Conservation (phyloP, 768 basidiomycete genomes). For the Leucosporidium creatinivorum region DNA sequence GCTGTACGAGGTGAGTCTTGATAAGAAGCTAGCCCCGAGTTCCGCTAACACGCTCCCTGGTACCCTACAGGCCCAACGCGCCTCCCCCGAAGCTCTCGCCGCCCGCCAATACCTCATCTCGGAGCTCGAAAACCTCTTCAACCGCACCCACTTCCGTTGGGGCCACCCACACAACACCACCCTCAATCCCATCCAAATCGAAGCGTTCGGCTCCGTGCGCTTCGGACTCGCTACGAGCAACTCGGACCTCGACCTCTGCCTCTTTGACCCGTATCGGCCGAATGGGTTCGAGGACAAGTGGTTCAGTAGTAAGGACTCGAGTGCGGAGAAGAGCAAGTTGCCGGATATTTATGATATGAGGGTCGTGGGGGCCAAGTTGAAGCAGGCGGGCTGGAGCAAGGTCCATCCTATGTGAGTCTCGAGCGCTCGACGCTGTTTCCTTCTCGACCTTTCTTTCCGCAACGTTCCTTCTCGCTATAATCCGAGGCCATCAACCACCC, state of each 20-base stretch:
- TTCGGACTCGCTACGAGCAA: slow-evolving; percentile 33
- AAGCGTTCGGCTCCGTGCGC: slow-evolving; percentile 32
- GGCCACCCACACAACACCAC: slow-evolving; percentile 21
- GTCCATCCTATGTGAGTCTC: slow-evolving; percentile 11
- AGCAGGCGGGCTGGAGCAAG: slow-evolving; percentile 10
- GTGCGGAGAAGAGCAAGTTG: background rate
- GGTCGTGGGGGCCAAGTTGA: slow-evolving; percentile 6
- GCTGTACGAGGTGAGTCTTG: slow-evolving; percentile 18
- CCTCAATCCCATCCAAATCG: slow-evolving; percentile 15
- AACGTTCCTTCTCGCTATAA: rapidly evolving
- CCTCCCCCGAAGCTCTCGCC: slow-evolving; percentile 18
- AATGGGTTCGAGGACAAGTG: slow-evolving; percentile 34
- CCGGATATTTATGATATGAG: slow-evolving; percentile 34
- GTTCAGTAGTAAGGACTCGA: slow-evolving; percentile 1
- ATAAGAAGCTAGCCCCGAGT: too few species aligned
- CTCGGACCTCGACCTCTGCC: slow-evolving; percentile 36
- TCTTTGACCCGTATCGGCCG: slow-evolving; percentile 34
- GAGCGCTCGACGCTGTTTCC: background rate
- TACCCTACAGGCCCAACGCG: slow-evolving; percentile 14
- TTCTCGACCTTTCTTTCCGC: background rate
- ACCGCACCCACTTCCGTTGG: slow-evolving; percentile 20
- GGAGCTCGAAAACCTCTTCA: slow-evolving; percentile 21
- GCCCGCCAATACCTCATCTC: slow-evolving; percentile 26
- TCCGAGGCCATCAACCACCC: too few species aligned
- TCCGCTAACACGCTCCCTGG: background rate